A percentile compares a stretch with the other conserved stretches of the same genome.
Evolutionary conservation across 1,284 basidiomycete species (phyloP).

Genomic region (Puccinia triticina): DNA sequence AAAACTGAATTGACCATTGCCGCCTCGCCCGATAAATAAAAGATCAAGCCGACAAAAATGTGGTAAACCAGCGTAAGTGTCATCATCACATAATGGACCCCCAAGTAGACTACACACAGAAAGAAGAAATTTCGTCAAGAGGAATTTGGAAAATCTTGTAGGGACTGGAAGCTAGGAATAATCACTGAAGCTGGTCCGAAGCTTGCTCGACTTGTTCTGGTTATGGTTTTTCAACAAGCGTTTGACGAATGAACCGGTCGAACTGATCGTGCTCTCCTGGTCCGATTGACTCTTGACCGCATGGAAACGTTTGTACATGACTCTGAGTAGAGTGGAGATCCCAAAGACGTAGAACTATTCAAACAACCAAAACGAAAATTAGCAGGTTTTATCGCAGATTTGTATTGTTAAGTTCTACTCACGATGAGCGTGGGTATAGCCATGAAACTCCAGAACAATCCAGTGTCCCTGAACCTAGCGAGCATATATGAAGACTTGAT

Average conservation of each 20-base stretch:
- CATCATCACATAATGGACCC: slow-evolving; percentile 8
- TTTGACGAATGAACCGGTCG: neutral
- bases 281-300: slow-evolving; percentile 12
- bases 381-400: no score
- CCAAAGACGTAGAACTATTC: slow-evolving; percentile 9
- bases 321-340: slow-evolving; percentile 16
- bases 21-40: neutral
- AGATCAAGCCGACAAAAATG: slow-evolving; percentile 6
- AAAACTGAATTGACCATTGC: neutral
- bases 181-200: slow-evolving; percentile 8
- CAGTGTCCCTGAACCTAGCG: neutral
- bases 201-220: neutral
- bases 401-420: neutral
- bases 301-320: slow-evolving; percentile 18
- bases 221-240: neutral
- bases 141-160: neutral
- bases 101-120: slow-evolving; percentile 23
- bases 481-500: neutral
- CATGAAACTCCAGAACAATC: slow-evolving; percentile 23
- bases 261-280: neutral
- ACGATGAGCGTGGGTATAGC: slow-evolving; percentile 23
- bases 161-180: neutral
- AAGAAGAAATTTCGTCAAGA: neutral
- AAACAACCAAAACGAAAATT: neutral
- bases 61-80: slow-evolving; percentile 11